Evolutionary conservation across 306 rosid genomes (phyloP).

Genomic region (Lotus japonicus): DNA sequence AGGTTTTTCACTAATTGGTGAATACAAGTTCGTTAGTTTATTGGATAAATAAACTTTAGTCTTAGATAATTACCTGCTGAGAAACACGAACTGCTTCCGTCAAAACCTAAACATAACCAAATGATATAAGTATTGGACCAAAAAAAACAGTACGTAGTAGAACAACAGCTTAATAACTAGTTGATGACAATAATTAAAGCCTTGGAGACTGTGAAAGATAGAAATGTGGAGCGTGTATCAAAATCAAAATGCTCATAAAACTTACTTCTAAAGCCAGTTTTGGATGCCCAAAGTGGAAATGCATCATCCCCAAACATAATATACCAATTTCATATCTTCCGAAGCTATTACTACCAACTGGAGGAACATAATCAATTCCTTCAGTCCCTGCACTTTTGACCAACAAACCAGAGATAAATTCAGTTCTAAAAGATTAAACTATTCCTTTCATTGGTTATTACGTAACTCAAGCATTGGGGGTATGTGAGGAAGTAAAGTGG

Average conservation of each 20-base stretch:
- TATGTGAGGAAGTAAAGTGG: neutral
- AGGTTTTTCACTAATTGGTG: neutral
- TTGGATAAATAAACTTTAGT: neutral
- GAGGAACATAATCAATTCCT: constrained; percentile 81
- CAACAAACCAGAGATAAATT: constrained; percentile 39
- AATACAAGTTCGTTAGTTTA: neutral
- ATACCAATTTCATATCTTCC: constrained; percentile 89
- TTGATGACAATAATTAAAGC: neutral
- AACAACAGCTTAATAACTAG: constrained; percentile 7
- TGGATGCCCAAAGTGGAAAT: constrained; percentile 92
- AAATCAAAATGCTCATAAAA: constrained; percentile 14
- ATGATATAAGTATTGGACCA: constrained; percentile 10
- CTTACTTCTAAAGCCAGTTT: constrained; percentile 88
- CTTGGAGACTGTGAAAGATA: neutral
- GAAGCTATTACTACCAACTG: constrained; percentile 49
- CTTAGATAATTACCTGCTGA: constrained; percentile 65
- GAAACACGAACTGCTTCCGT: constrained; percentile 92
- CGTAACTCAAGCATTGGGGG: neutral
- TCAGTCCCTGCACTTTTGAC: constrained; percentile 98
- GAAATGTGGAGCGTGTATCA: neutral
- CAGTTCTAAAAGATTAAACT: constrained; percentile 9
- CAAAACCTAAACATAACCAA: constrained; percentile 58
- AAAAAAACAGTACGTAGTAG: neutral
- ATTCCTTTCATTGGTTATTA: constrained; percentile 4
- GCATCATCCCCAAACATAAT: constrained; percentile 95